Evolutionary conservation across 2,329 filamentous ascomycete species (phyloP).

Genomic region (Paracorniculantispora psalliotae): DNA sequence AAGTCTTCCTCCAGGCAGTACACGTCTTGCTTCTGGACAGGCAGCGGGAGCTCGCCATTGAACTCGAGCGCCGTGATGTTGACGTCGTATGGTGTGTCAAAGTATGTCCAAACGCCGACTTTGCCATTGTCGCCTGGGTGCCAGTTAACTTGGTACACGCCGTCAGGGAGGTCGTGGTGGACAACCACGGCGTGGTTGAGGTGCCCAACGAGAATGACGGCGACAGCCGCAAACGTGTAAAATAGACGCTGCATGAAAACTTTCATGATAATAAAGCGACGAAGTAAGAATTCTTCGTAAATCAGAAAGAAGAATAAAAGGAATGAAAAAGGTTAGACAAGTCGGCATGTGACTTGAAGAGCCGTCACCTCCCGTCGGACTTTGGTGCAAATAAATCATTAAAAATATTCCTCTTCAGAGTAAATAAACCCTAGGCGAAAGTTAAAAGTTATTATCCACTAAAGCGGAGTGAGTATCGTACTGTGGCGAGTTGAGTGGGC

Average conservation of each 20-base stretch:
- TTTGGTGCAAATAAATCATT: too few species aligned
- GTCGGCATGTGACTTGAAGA: too few species aligned
- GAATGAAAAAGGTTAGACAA: too few species aligned
- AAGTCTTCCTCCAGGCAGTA: background rate
- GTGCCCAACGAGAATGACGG: background rate
- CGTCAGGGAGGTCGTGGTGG: background rate
- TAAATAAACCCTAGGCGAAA: too few species aligned
- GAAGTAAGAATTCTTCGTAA: too few species aligned
- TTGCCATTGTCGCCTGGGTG: background rate
- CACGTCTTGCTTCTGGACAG: background rate
- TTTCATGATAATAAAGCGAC: too few species aligned
- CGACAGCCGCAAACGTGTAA: background rate
- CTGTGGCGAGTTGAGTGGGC: too few species aligned
- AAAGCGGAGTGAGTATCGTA: too few species aligned
- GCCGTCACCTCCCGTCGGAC: too few species aligned
- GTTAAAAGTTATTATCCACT: too few species aligned
- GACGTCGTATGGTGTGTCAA: constrained; percentile 2
- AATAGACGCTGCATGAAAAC: background rate
- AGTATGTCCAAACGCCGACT: background rate
- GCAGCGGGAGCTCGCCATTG: background rate
- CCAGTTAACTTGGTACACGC: constrained; percentile 6
- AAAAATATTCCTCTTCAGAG: too few species aligned
- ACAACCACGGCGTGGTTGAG: background rate
- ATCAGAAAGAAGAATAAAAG: too few species aligned
- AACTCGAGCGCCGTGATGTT: background rate